Percentiles rank a stretch among this genome's conserved stretches.
Evolutionary conservation across 2,329 filamentous ascomycete species (phyloP).

Genomic region (Immersiporthe knoxdaviesiana): DNA sequence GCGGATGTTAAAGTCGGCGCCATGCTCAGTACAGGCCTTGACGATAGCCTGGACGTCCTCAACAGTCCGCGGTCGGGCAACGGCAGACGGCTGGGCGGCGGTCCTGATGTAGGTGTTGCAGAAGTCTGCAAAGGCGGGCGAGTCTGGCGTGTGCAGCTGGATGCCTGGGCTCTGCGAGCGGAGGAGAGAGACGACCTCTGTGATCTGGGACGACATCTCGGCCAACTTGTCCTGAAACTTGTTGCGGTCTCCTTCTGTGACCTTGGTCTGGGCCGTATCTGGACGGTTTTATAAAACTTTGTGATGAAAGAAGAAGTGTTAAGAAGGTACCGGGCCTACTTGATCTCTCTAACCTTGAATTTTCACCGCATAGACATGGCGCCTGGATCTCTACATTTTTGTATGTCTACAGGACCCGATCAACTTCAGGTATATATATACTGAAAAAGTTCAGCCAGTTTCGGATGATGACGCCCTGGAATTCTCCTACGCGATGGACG

Average conservation of each 20-base stretch:
- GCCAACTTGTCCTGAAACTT: neutral
- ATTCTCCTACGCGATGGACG: neutral
- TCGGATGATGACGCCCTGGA: neutral
- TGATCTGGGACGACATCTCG: neutral
- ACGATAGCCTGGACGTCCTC: slow-evolving; percentile 16
- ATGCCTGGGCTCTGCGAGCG: neutral
- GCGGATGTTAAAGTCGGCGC: slow-evolving; percentile 16
- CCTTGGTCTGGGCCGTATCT: neutral
- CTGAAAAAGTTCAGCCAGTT: neutral
- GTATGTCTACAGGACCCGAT: neutral
- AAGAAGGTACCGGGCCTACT: neutral
- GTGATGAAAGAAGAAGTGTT: too few relatives aligned
- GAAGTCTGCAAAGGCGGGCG: neutral
- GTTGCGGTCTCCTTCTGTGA: neutral
- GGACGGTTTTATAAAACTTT: neutral
- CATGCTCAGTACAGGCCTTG: slow-evolving; percentile 1
- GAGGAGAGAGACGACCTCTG: neutral
- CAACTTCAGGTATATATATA: neutral
- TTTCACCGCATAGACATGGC: neutral
- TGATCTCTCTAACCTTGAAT: neutral
- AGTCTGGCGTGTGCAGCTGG: neutral
- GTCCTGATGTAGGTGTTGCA: neutral
- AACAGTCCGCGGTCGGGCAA: slow-evolving; percentile 10
- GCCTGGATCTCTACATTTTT: neutral
- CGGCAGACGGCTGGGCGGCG: slow-evolving; percentile 6